A percentile compares a stretch with the other conserved stretches of the same genome.
Evolutionary conservation across 495 filamentous ascomycete species (phyloP).

Genomic region (Annulohypoxylon nitens): DNA sequence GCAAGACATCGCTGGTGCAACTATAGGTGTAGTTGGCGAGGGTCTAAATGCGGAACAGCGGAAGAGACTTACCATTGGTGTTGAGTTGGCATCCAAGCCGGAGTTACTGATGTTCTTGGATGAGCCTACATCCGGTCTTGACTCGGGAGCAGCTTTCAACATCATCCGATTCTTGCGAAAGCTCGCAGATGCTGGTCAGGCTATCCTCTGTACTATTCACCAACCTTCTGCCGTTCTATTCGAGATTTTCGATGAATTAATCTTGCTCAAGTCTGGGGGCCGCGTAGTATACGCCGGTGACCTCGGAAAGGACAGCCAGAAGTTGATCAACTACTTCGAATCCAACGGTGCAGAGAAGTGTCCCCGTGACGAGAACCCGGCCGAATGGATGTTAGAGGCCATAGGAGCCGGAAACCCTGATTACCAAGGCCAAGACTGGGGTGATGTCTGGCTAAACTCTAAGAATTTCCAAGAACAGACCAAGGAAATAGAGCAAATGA

Average conservation of each 20-base stretch:
- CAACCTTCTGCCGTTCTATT: conserved; percentile 81
- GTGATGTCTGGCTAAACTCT: conserved; percentile 77
- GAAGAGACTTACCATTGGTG: conserved; percentile 81
- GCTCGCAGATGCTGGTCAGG: conserved; percentile 74
- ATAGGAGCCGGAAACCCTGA: conserved; percentile 66
- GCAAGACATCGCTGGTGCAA: conserved; percentile 79
- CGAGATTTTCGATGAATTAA: conserved; percentile 75
- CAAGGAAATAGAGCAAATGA: conserved; percentile 55
- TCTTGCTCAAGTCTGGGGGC: conserved; percentile 76
- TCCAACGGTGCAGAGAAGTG: conserved; percentile 75
- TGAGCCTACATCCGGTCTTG: conserved; percentile 79
- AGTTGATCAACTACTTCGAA: conserved; percentile 62
- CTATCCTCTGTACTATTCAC: conserved; percentile 80
- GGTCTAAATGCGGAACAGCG: conserved; percentile 86
- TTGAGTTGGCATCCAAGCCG: conserved; percentile 82
- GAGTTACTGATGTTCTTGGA: conserved; percentile 80
- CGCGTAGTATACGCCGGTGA: conserved; percentile 77
- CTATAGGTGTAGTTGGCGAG: conserved; percentile 79
- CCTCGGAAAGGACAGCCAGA: conserved; percentile 59
- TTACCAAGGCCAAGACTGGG: conserved; percentile 76
- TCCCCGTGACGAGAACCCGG: conserved; percentile 73
- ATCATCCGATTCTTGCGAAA: conserved; percentile 75
- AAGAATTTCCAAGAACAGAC: conserved; percentile 73
- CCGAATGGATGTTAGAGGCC: conserved; percentile 90
- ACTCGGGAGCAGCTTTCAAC: conserved; percentile 73